A percentile compares a stretch with the other conserved stretches of the same genome.
These are phyloP conservation scores for Knufia fluminis DNA, from an alignment of 2,329 filamentous ascomycete species.

Conservation along the genomic window DNA sequence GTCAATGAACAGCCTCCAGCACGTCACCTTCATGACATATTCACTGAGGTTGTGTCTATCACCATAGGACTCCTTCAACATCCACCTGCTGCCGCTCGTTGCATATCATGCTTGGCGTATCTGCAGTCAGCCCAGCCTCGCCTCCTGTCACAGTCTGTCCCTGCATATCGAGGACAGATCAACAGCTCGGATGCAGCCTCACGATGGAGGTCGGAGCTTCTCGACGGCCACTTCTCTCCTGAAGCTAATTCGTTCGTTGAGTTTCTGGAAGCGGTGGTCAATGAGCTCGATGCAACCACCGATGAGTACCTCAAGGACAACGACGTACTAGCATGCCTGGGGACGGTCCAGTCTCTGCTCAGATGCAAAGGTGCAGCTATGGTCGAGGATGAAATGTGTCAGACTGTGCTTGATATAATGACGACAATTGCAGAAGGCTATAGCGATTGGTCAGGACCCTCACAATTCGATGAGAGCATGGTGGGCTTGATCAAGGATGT, in stretches of 20 bases:
- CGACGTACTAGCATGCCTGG: conserved; percentile 28
- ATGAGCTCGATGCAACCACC: conserved; percentile 16
- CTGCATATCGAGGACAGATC: conserved; percentile 13
- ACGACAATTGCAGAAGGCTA: conserved; percentile 34
- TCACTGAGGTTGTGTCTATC: background rate
- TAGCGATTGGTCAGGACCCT: conserved; percentile 33
- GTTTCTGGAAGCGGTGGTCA: conserved; percentile 19
- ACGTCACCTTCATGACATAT: background rate
- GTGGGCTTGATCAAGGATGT: conserved; percentile 12
- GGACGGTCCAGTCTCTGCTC: conserved; percentile 10
- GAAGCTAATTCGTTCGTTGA: conserved; percentile 19
- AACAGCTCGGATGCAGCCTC: conserved; percentile 10
- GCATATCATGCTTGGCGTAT: conserved; percentile 5
- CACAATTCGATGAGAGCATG: conserved; percentile 23
- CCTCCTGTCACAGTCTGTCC: conserved; percentile 13
- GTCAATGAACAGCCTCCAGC: background rate
- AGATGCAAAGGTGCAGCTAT: conserved; percentile 17
- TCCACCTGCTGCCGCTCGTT: background rate
- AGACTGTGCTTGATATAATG: conserved; percentile 30
- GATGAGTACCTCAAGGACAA: conserved; percentile 15
- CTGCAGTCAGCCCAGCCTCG: conserved; percentile 13
- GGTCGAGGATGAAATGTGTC: conserved; percentile 24
- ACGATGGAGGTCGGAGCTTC: conserved; percentile 12
- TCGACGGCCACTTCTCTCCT: conserved; percentile 14
- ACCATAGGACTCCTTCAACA: background rate